Evolutionary conservation across 2,329 filamentous ascomycete genomes (phyloP).

Genomic region (Cryphonectria nitschkei): DNA sequence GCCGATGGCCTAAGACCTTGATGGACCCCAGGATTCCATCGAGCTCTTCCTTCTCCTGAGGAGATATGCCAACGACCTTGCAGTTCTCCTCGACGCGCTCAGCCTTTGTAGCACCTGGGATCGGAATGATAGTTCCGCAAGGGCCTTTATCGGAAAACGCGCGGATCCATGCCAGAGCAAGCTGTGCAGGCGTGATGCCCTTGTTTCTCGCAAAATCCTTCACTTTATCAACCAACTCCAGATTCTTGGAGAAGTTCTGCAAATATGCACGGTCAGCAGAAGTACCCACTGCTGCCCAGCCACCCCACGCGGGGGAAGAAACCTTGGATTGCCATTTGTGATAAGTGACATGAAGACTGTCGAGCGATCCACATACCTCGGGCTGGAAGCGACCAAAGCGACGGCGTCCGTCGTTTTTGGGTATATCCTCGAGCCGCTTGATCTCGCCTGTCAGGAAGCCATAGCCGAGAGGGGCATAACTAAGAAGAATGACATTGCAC

Average conservation of each 20-base stretch:
- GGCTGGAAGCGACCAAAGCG: slow-evolving; percentile 53
- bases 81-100: slow-evolving; percentile 6
- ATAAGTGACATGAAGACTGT: too few species aligned
- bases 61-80: background rate
- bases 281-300: too few species aligned
- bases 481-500: slow-evolving; percentile 55
- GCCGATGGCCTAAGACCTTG: slow-evolving; percentile 2
- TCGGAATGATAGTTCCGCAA: slow-evolving; percentile 10
- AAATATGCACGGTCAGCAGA: background rate
- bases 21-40: slow-evolving; percentile 6
- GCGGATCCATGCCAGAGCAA: slow-evolving; percentile 15
- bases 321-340: too few species aligned
- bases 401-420: slow-evolving; percentile 48
- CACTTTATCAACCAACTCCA: slow-evolving; percentile 9
- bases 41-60: background rate
- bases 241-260: slow-evolving; percentile 16
- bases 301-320: too few species aligned
- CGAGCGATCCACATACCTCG: slow-evolving; percentile 38
- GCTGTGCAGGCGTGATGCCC: slow-evolving; percentile 12
- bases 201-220: background rate
- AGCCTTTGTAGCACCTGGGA: slow-evolving; percentile 4
- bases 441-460: slow-evolving; percentile 58
- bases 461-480: slow-evolving; percentile 62
- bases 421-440: slow-evolving; percentile 49
- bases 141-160: background rate